Base-by-base conservation (phyloP, 164 flowering plant species). In the Protea cynaroides region DNA sequence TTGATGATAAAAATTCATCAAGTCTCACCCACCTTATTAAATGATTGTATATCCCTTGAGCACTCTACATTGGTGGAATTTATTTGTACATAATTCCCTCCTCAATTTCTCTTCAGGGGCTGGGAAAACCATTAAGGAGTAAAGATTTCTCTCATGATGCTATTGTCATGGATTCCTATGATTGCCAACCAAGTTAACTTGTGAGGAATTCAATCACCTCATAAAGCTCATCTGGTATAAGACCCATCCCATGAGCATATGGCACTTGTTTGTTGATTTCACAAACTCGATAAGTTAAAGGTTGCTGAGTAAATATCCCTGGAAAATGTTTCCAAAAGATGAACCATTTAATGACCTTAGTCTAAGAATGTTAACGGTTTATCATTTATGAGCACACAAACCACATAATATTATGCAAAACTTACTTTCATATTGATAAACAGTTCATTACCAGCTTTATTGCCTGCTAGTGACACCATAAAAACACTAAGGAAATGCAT, bases 241-340 rank as follows among this genome's bases (percentile, higher is more conserved):
- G 70, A 2, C 65, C 76, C 82, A 81, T 74, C 0, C 80, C 76
- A 72, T 81, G 79, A 40, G 71, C 78, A 65, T 51, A 81, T 47
- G 72, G 75, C 8, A 81, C 61, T 55, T 63, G 58, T 4, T 69
- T 56, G 59, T 78, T 76, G 0, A 8, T 7, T 24, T 76, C 82
- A 0, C 25, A 22, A 38, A 37, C 47, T 4, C 3, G 0, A 64
- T 78, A 66, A 13, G 82, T 76, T 10, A n/a, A 14, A 85, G 81
- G 37, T 79, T 81, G 18, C 89, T 83, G 5, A 79, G 66, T 25
- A 82, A 22, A 59, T 81, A 83, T 0, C 90, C 87, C 87, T 85
- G 68, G 47, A 67, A 17, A 17, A 40, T 1, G 14, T 40, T 40
- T 40, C 40, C 4, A 9, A 37, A 37, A 37, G 9, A 37, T n/a